A percentile compares a stretch with the other conserved stretches of the same genome.
Evolutionary conservation across 75 land plant genomes (phyloP).

Genomic region (Chamaecyparis obtusa): DNA sequence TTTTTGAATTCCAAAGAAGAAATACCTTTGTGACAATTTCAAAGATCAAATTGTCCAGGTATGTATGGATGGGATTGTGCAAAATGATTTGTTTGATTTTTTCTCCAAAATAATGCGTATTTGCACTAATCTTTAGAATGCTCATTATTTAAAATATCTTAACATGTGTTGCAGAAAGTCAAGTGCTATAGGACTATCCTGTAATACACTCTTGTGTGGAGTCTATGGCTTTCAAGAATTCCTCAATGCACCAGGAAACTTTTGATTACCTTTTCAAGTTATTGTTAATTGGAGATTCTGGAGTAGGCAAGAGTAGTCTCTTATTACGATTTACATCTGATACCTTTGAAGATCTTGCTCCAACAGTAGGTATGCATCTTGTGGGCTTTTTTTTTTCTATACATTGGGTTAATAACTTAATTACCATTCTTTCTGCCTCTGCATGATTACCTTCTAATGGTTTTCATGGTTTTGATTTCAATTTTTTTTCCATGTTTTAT

Average conservation of each 20-base stretch:
- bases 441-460: background rate
- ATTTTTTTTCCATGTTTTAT: background rate
- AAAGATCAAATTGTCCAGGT: background rate
- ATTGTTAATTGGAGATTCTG: constrained; percentile 84
- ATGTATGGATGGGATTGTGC: background rate
- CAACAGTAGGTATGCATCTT: constrained; percentile 69
- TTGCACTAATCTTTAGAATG: background rate
- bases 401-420: no score
- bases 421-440: constrained; percentile 1
- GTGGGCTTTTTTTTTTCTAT: background rate
- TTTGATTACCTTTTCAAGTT: constrained; percentile 84
- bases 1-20: background rate
- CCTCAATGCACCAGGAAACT: background rate
- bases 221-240: background rate
- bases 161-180: background rate
- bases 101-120: background rate
- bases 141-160: background rate
- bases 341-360: constrained; percentile 70
- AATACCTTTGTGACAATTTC: background rate
- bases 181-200: background rate
- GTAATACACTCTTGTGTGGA: background rate
- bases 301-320: constrained; percentile 92
- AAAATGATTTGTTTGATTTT: background rate
- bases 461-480: background rate
- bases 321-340: constrained; percentile 83